These are phyloP conservation scores for Sclerotinia minor DNA, from an alignment of 2,329 filamentous ascomycete species.

Conservation along the genomic window DNA sequence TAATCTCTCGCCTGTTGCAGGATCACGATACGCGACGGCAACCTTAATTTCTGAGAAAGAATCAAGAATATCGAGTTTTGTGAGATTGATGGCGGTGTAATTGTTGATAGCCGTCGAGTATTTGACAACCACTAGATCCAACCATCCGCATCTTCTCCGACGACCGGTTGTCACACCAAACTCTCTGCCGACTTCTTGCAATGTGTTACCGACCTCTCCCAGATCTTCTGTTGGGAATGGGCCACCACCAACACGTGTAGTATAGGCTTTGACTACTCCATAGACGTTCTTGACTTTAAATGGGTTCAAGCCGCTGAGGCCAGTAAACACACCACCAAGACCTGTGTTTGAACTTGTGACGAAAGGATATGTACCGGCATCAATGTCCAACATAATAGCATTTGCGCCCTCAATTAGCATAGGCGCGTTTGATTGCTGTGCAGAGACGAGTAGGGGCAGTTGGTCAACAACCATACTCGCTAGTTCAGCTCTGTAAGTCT, in stretches of 20 bases:
- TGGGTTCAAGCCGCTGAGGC: constrained; percentile 59
- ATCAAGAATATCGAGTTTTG: constrained; percentile 70
- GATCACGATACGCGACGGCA: constrained; percentile 66
- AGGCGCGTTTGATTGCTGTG: constrained; percentile 57
- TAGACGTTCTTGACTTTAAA: constrained; percentile 61
- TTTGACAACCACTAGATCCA: constrained; percentile 54
- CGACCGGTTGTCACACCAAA: constrained; percentile 52
- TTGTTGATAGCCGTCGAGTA: constrained; percentile 51
- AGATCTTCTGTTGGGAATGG: constrained; percentile 66
- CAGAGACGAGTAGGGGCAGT: constrained; percentile 61
- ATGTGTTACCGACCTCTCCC: constrained; percentile 48
- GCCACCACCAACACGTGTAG: constrained; percentile 57
- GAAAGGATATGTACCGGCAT: constrained; percentile 53
- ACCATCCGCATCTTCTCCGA: constrained; percentile 61
- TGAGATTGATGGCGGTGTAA: constrained; percentile 54
- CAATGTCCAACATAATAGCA: constrained; percentile 66
- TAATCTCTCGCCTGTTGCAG: constrained; percentile 49
- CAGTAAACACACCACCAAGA: constrained; percentile 61
- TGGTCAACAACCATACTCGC: constrained; percentile 62
- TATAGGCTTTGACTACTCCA: constrained; percentile 58
- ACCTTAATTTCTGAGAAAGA: constrained; percentile 74
- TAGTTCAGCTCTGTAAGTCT: constrained; percentile 55
- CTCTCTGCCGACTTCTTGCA: constrained; percentile 51
- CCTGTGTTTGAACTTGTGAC: constrained; percentile 42
- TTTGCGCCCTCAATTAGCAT: constrained; percentile 71